These are phyloP conservation scores for Trichophyton simii DNA, from an alignment of 2,329 filamentous ascomycete species.

Conservation along the genomic window DNA sequence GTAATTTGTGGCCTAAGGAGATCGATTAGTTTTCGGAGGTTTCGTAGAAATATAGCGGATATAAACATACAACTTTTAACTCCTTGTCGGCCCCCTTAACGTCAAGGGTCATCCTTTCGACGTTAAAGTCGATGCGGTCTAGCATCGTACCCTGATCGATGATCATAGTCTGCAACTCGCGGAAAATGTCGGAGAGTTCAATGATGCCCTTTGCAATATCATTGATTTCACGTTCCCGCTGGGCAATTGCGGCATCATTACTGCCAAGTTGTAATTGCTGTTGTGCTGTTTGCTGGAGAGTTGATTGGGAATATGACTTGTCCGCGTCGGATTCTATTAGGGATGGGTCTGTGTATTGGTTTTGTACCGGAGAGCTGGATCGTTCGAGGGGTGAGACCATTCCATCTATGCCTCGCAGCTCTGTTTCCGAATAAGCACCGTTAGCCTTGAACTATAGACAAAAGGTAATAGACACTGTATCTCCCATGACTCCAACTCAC, in stretches of 20 bases:
- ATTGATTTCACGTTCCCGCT: constrained; percentile 92
- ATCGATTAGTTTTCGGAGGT: not conserved
- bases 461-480: not conserved
- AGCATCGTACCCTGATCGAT: constrained; percentile 85
- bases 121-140: constrained; percentile 94
- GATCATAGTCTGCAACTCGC: constrained; percentile 90
- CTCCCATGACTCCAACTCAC: constrained; percentile 36
- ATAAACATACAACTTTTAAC: constrained; percentile 53
- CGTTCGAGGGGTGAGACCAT: constrained; percentile 41
- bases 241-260: constrained; percentile 73
- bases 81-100: constrained; percentile 91
- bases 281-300: constrained; percentile 65
- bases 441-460: not conserved
- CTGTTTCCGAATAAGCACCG: constrained; percentile 30
- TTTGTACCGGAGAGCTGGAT: constrained; percentile 40
- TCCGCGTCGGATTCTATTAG: constrained; percentile 89
- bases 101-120: constrained; percentile 86
- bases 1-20: constrained; percentile 57
- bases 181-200: constrained; percentile 89
- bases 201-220: constrained; percentile 98
- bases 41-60: not conserved
- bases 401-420: constrained; percentile 61
- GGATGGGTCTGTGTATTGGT: constrained; percentile 70
- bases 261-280: constrained; percentile 48
- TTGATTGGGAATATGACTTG: constrained; percentile 78